Evolutionary conservation across 2,329 filamentous ascomycete genomes (phyloP), one percentile per base, ranked within the genome.

Genomic region (Sarocladiaceae sp.): DNA sequence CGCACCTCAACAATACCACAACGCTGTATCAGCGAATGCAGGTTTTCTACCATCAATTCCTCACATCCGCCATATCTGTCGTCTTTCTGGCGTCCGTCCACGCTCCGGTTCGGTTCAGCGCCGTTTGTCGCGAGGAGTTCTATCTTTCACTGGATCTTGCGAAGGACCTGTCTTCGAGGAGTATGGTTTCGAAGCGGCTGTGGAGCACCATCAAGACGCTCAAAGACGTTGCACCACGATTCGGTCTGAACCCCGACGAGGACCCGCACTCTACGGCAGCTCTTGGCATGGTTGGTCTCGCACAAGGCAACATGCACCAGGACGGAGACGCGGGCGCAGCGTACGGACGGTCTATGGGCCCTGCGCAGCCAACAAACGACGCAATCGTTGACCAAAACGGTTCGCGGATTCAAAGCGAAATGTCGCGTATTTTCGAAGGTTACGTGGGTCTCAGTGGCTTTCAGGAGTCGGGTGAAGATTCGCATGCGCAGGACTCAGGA

Each of bases 31-130:
- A 78, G 27, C 76, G 73, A 26, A 77, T 85, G 43, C 85, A 89
- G 61, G 78, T 83, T 6, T 85, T 88, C 58, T 89, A 88, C 65
- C 85, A 90, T 60, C 85, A 89, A 53, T 90, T 90, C 55, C 70
- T 90, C 16, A 80, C 83, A 1, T 85, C 83, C 0, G 82, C 83
- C 2, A 78, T 90, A 16, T 82, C 84, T 1, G 84, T 87, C 3
- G 68, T 90, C 11, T 89, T 90, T 57, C 72, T 90, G 1, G 85
- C 85, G 1, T 84, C 83, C 1, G 83, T 83, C 3, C 85, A 90
- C 55, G 83, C 83, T 1, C 85, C 85, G 0, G 74, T 83, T 0
- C 74, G 80, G 20, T 90, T 89, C 59, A 84, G 80, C 53, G 68
- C 74, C 9, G 63, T 72, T 19, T 88, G 83, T 50, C 74, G 85